These are phyloP conservation scores for Hyaloscypha hepaticicola DNA, from an alignment of 495 filamentous ascomycete species.

Conservation along the genomic window DNA sequence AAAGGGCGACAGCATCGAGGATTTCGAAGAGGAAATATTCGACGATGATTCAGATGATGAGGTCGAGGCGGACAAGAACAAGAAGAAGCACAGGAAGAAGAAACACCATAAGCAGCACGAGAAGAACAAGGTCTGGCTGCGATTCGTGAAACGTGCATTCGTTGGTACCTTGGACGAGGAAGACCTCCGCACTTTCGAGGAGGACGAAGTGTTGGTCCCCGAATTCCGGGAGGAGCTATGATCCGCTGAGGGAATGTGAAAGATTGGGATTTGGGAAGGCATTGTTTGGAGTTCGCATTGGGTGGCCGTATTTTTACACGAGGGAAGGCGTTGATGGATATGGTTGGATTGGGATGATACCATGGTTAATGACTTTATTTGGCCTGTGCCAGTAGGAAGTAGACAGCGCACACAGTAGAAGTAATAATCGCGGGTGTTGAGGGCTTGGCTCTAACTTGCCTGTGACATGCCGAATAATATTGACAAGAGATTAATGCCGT, in stretches of 20 bases:
- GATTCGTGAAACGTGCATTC: constrained; percentile 33
- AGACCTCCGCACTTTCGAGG: constrained; percentile 21
- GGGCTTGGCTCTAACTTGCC: too few species aligned
- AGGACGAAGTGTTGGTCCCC: not conserved
- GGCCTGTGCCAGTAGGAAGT: too few species aligned
- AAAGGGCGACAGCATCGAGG: constrained; percentile 30
- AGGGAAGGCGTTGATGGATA: not conserved
- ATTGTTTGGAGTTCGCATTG: not conserved
- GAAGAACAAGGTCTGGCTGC: constrained; percentile 34
- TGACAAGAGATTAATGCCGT: too few species aligned
- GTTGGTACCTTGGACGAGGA: constrained; percentile 30
- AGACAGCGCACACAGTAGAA: too few species aligned
- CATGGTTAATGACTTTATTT: not conserved
- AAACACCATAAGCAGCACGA: constrained; percentile 27
- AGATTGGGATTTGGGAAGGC: not conserved
- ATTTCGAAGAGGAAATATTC: constrained; percentile 19
- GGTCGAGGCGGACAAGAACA: constrained; percentile 19
- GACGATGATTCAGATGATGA: constrained; percentile 19
- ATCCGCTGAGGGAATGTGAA: not conserved
- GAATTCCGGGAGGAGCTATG: not conserved
- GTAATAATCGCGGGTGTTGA: too few species aligned
- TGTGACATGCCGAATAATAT: too few species aligned
- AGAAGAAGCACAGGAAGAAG: constrained; percentile 29
- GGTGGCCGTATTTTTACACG: not conserved
- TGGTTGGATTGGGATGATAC: not conserved